Conservation (phyloP, 2,329 filamentous ascomycete species). For the Diplodia seriata region DNA sequence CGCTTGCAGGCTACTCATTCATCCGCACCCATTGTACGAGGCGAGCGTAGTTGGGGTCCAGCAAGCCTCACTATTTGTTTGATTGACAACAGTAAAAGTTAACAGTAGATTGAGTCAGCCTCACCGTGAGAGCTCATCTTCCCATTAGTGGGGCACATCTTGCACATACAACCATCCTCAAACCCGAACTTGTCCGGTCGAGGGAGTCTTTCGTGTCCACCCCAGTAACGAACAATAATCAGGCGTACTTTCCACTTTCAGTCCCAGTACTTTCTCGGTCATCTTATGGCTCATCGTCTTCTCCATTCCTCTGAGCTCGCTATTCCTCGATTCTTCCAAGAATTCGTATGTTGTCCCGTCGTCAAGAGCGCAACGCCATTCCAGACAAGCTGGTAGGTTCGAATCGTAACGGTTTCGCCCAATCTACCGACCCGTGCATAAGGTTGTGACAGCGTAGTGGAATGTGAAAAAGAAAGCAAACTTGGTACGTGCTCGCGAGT, state of each 20-base stretch:
- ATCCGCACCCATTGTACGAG: conserved; percentile 14
- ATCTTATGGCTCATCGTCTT: background rate
- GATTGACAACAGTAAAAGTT: background rate
- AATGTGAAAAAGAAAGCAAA: background rate
- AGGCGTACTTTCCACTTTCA: background rate
- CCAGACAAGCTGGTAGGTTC: background rate
- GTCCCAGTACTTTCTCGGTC: background rate
- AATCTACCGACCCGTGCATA: background rate
- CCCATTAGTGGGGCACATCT: background rate
- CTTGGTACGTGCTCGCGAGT: background rate
- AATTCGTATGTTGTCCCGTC: background rate
- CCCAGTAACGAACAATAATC: background rate
- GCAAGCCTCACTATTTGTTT: conserved; percentile 14
- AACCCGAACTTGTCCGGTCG: background rate
- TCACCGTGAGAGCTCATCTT: background rate
- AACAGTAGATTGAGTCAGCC: background rate
- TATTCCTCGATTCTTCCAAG: background rate
- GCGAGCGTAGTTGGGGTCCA: conserved; percentile 9
- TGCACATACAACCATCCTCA: background rate
- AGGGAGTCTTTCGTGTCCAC: background rate
- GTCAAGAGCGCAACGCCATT: background rate
- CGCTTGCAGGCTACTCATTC: background rate
- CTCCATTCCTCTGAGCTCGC: background rate
- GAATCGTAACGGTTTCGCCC: background rate
- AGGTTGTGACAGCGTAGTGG: background rate